A percentile compares a stretch with the other conserved stretches of the same genome.
Conservation (phyloP, 139 green algal species). For the Micractinium conductrix region DNA sequence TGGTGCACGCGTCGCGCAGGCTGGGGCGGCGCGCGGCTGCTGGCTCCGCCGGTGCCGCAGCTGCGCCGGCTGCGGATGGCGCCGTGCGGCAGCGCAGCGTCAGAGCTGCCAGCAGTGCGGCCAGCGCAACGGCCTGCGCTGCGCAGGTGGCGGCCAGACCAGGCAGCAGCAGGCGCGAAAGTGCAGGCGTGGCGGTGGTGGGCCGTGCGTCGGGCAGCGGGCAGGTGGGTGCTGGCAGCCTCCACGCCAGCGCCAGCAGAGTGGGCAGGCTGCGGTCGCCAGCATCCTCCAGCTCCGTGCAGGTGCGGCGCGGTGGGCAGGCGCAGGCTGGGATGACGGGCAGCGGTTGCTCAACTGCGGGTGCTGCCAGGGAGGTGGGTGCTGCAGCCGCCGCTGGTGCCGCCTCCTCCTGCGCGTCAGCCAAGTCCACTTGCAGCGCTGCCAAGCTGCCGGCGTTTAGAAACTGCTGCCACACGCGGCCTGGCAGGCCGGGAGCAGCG, state of each 20-base stretch:
- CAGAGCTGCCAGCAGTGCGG: neutral
- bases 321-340: neutral
- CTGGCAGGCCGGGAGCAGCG: neutral
- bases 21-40: neutral
- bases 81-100: neutral
- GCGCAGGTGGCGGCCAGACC: neutral
- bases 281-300: neutral
- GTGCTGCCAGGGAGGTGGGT: neutral
- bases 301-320: neutral
- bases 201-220: neutral
- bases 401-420: neutral
- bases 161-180: neutral
- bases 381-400: neutral
- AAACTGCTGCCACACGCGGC: slow-evolving; percentile 2
- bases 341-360: neutral
- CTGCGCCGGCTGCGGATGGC: neutral
- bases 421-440: neutral
- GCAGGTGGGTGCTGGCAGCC: slow-evolving; percentile 21
- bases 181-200: neutral
- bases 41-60: neutral
- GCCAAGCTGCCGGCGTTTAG: neutral
- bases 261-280: neutral
- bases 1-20: slow-evolving; percentile 15
- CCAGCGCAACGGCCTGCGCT: neutral
- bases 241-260: neutral